These are phyloP conservation scores for Hirsutella minnesotensis DNA, from an alignment of 2,329 filamentous ascomycete species.

Conservation along the genomic window DNA sequence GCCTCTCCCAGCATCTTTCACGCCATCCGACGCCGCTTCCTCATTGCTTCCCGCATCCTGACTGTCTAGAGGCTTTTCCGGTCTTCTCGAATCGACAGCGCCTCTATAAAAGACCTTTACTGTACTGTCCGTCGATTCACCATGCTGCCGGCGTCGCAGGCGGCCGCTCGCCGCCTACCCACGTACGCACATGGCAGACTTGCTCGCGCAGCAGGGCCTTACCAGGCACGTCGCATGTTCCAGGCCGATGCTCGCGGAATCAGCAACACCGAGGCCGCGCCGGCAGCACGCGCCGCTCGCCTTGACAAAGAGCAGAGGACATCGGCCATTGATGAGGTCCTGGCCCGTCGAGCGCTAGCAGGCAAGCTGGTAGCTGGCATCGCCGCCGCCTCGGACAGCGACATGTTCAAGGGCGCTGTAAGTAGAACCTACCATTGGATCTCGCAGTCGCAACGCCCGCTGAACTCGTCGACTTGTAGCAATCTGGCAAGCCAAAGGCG, in stretches of 20 bases:
- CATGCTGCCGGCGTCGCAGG: too few relatives aligned
- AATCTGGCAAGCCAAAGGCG: constrained; percentile 56
- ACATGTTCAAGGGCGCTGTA: constrained; percentile 71
- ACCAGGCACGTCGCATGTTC: too few relatives aligned
- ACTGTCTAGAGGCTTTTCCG: too few relatives aligned
- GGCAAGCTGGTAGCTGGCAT: constrained; percentile 62
- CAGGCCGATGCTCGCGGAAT: constrained; percentile 5
- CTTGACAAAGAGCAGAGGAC: constrained; percentile 11
- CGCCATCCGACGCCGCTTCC: too few relatives aligned
- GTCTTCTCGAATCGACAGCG: too few relatives aligned
- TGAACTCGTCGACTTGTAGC: constrained; percentile 10
- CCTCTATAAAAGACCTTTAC: too few relatives aligned
- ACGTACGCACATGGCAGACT: too few relatives aligned
- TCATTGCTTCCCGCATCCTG: too few relatives aligned
- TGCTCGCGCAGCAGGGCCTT: too few relatives aligned
- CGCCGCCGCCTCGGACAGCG: constrained; percentile 65
- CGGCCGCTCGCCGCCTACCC: too few relatives aligned
- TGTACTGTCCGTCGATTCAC: too few relatives aligned
- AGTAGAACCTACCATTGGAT: constrained; percentile 11
- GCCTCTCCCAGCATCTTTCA: too few relatives aligned
- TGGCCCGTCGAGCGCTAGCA: constrained; percentile 47
- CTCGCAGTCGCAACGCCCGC: not conserved
- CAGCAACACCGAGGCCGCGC: constrained; percentile 13
- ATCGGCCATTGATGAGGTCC: constrained; percentile 17
- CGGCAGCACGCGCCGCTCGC: constrained; percentile 11